Conservation (phyloP, 1,284 basidiomycete species). For the Leccinum fuscescens region DNA sequence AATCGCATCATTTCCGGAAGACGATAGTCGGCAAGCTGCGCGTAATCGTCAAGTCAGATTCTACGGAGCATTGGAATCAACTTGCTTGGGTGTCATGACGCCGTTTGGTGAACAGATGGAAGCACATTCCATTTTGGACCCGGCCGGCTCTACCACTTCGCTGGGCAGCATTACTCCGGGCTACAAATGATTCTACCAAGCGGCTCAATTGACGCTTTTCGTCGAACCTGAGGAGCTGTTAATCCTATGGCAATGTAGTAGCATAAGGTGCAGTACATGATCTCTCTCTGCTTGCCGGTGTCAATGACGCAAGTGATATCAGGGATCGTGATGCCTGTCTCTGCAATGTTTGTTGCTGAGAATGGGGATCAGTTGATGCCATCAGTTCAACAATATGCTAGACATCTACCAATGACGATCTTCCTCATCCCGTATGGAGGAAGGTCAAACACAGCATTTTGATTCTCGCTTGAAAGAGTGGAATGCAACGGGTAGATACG, state of each 20-base stretch:
- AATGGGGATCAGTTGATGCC: slow-evolving; percentile 59
- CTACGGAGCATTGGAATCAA: slow-evolving; percentile 27
- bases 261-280: slow-evolving; percentile 54
- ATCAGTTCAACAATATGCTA: slow-evolving; percentile 46
- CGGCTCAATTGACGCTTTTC: slow-evolving; percentile 97
- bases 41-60: slow-evolving; percentile 16
- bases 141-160: slow-evolving; percentile 90
- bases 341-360: slow-evolving; percentile 63
- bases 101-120: slow-evolving; percentile 92
- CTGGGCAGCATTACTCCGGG: slow-evolving; percentile 92
- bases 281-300: slow-evolving; percentile 90
- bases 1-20: slow-evolving; percentile 95
- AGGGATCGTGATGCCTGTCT: slow-evolving; percentile 97
- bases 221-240: slow-evolving; percentile 67
- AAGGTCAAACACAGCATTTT: slow-evolving; percentile 87
- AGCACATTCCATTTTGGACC: slow-evolving; percentile 89
- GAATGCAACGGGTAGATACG: slow-evolving; percentile 92
- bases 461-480: slow-evolving; percentile 86
- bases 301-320: slow-evolving; percentile 99
- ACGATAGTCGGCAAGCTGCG: slow-evolving; percentile 86
- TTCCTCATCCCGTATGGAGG: slow-evolving; percentile 81
- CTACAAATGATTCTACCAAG: slow-evolving; percentile 90
- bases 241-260: slow-evolving; percentile 6
- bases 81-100: slow-evolving; percentile 76
- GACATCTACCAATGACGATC: slow-evolving; percentile 81